Evolutionary conservation across 148 eudicot species (phyloP), one percentile per base, ranked within the genome.

Genomic region (Selenicereus undatus): DNA sequence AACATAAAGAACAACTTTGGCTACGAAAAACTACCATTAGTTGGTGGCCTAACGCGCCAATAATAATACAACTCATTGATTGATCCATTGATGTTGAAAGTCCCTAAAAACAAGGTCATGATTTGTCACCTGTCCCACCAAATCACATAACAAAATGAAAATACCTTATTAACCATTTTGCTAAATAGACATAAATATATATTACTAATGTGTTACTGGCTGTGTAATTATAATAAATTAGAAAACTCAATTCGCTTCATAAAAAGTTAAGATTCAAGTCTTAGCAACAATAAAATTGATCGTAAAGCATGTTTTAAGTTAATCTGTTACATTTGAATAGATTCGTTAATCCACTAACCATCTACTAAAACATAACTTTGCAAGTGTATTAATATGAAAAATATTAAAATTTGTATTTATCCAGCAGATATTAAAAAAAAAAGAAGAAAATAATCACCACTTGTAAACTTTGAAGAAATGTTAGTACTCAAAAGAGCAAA

Each of bases 1-100:
- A 66, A 66, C 71, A 66, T 10, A 66, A n/a, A 66, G 17, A 26
- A 27, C 17, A 56, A 12, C 35, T 68, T 52, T 68, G 79, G 75
- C 27, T 43, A 77, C 72, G 71, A 82, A 82, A 66, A 82, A 66
- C 22, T 20, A 72, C 36, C 73, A 83, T 77, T 10, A 80, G 85
- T 89, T 83, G 91, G 84, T 89, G 89, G 88, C 89, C 91, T 85
- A 89, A 87, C 88, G 73, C 76, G 71, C 75, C 79, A 60, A 83
- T 48, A 68, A 83, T 48, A 68, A 27, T 45, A 35, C 75, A 68
- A 76, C 83, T 71, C 80, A 84, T 73, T 32, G 76, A 76, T 79
- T 70, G 73, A 76, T 76, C 78, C 30, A 24, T 74, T 75, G 78
- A 78, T 62, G n/a, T 70, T 71, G 64, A 66, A 54, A 68, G 71